phyloP scores from a whole-genome alignment of 108 stramenopile species.

The Cyclotella sp. region DNA sequence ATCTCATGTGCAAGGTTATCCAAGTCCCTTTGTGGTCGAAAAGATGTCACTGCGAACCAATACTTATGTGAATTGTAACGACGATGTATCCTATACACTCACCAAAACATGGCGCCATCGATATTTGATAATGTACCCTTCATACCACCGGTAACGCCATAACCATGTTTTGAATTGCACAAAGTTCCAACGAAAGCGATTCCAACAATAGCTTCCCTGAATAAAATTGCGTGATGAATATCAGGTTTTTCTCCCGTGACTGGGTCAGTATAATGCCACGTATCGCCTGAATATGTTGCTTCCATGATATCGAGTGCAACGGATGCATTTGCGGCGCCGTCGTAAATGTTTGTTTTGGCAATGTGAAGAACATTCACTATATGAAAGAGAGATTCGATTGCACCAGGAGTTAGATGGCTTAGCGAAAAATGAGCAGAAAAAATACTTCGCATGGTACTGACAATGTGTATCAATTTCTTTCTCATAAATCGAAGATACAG shows the following conservation, averaged over 20 bases:
- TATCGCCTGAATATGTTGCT: not conserved
- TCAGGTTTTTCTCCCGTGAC: not conserved
- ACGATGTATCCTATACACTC: not conserved
- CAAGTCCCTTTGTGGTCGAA: not conserved
- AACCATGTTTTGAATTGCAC: not conserved
- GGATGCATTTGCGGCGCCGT: not conserved
- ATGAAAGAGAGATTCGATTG: not conserved
- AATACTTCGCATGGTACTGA: not conserved
- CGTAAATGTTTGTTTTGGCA: conserved; percentile 2
- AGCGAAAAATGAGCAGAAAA: not conserved
- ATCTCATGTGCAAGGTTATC: not conserved
- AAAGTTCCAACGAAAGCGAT: not conserved
- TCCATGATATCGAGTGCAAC: conserved; percentile 14
- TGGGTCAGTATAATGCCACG: conserved; percentile 12
- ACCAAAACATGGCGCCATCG: not conserved
- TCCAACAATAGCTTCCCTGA: not conserved
- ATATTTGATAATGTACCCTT: not conserved
- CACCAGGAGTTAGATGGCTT: not conserved
- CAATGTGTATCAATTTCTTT: conserved; percentile 34
- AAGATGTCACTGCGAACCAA: not conserved
- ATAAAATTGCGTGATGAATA: conserved; percentile 3
- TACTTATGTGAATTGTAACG: too few species aligned
- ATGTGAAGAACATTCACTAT: conserved; percentile 22
- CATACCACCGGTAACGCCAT: conserved; percentile 3
- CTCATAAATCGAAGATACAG: conserved; percentile 15